phyloP scores from a whole-genome alignment of 2,329 filamentous ascomycete species.

The Colletotrichum sp. region DNA sequence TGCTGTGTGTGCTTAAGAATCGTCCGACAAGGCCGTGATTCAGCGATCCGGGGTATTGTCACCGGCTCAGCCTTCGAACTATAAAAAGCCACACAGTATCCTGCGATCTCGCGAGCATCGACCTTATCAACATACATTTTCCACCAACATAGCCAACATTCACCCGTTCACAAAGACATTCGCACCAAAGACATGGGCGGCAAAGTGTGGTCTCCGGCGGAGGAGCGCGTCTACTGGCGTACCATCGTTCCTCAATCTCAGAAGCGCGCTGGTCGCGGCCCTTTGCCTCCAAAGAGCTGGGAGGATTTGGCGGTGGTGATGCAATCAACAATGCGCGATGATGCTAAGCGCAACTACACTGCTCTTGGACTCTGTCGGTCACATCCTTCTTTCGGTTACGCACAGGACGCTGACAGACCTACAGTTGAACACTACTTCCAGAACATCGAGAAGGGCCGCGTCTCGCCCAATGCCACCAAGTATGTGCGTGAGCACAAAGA shows the following conservation, averaged over 20 bases:
- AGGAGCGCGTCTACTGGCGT: slow-evolving; percentile 57
- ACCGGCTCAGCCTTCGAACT: background rate
- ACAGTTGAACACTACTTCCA: slow-evolving; percentile 52
- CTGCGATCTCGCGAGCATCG: background rate
- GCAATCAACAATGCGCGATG: slow-evolving; percentile 37
- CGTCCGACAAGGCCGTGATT: background rate
- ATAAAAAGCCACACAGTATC: background rate
- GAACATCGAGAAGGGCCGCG: slow-evolving; percentile 40
- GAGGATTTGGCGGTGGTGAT: slow-evolving; percentile 40
- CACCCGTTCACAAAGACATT: background rate
- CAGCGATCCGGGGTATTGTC: background rate
- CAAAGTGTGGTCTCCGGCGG: slow-evolving; percentile 51
- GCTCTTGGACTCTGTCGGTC: slow-evolving; percentile 44
- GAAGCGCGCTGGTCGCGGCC: slow-evolving; percentile 31
- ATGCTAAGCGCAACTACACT: slow-evolving; percentile 43
- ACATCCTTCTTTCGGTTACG: background rate
- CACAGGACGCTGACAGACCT: background rate
- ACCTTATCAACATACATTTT: background rate
- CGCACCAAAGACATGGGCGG: slow-evolving; percentile 51
- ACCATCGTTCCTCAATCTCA: slow-evolving; percentile 40
- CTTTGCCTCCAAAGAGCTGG: slow-evolving; percentile 35
- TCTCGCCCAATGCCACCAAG: slow-evolving; percentile 38
- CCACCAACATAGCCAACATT: background rate
- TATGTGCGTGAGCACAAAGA: slow-evolving; percentile 38
- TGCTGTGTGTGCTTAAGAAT: background rate